phyloP scores from a whole-genome alignment of 768 basidiomycete genomes.

The Mycena epipterygia region DNA sequence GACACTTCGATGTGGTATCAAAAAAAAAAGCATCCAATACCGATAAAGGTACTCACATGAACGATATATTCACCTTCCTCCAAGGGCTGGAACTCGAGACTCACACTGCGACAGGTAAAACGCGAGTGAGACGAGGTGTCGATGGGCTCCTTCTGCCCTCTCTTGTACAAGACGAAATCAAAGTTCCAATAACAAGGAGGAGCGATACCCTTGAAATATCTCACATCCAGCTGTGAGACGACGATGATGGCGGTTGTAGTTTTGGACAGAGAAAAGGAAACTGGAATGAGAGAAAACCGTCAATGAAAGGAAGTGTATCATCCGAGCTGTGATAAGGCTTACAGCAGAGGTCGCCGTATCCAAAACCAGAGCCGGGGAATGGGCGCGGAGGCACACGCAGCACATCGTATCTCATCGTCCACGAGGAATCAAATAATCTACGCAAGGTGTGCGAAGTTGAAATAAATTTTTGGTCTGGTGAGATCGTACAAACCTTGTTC shows the following conservation, averaged over 20 bases:
- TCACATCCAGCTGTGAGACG: slow-evolving; percentile 47
- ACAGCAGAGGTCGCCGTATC: slow-evolving; percentile 35
- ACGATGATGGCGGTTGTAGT: slow-evolving; percentile 44
- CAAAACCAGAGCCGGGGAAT: slow-evolving; percentile 23
- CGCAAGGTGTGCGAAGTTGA: too few relatives aligned
- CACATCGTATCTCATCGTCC: slow-evolving; percentile 28
- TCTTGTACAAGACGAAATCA: slow-evolving; percentile 47
- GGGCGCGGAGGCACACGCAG: slow-evolving; percentile 28
- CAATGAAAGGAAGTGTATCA: background rate
- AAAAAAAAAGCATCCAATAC: too few relatives aligned
- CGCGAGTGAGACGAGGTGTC: slow-evolving; percentile 36
- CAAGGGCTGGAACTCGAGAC: slow-evolving; percentile 38
- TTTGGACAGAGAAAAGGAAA: slow-evolving; percentile 44
- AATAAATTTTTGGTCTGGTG: too few relatives aligned
- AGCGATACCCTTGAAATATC: slow-evolving; percentile 46
- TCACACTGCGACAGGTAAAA: slow-evolving; percentile 40
- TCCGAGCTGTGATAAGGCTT: background rate
- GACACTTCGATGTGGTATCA: slow-evolving; percentile 17
- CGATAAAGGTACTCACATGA: slow-evolving; percentile 20
- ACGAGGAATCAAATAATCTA: slow-evolving; percentile 31
- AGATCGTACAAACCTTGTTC: slow-evolving; percentile 17
- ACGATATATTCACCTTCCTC: slow-evolving; percentile 32
- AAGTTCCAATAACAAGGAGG: slow-evolving; percentile 43
- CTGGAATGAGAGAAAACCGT: slow-evolving; percentile 29
- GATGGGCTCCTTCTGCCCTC: slow-evolving; percentile 36